Conservation (phyloP, 805 yeast species). For the Metschnikowia gelsemii region DNA sequence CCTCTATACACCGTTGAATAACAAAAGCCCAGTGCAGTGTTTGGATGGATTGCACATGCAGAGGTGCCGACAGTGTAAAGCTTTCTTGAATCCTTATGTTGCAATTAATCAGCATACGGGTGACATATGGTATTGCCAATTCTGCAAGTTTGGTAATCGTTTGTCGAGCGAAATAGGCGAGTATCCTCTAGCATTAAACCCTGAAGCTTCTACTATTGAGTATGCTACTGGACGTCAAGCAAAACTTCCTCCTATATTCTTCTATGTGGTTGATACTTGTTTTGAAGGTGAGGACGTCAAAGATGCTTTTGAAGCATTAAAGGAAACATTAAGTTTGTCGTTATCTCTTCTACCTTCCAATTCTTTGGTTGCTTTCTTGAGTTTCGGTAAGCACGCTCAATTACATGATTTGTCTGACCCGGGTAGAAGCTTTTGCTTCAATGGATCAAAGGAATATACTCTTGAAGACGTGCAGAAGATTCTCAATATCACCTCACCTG, state of each 20-base stretch:
- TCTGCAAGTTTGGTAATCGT: slow-evolving; percentile 51
- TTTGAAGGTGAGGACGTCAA: slow-evolving; percentile 50
- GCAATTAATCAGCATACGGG: slow-evolving; percentile 26
- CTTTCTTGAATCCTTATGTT: slow-evolving; percentile 54
- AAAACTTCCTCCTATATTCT: slow-evolving; percentile 47
- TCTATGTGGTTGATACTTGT: slow-evolving; percentile 59
- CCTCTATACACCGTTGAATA: slow-evolving; percentile 58
- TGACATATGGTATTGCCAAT: slow-evolving; percentile 54
- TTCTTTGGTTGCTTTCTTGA: slow-evolving; percentile 55
- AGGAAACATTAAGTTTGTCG: slow-evolving; percentile 47
- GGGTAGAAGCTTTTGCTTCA: slow-evolving; percentile 40
- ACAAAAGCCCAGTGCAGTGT: slow-evolving; percentile 36
- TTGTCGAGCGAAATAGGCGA: slow-evolving; percentile 36
- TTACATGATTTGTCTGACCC: slow-evolving; percentile 49
- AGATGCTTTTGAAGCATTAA: slow-evolving; percentile 42
- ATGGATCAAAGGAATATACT: slow-evolving; percentile 54
- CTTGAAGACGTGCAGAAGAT: slow-evolving; percentile 46
- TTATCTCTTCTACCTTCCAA: slow-evolving; percentile 52
- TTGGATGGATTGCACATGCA: slow-evolving; percentile 42
- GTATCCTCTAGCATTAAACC: slow-evolving; percentile 29
- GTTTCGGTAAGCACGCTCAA: slow-evolving; percentile 60
- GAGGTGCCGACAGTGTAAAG: slow-evolving; percentile 54
- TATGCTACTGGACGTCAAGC: slow-evolving; percentile 42
- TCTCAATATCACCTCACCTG: slow-evolving; percentile 44
- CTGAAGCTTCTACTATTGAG: slow-evolving; percentile 47